Evolutionary conservation across 495 filamentous ascomycete species (phyloP).

Genomic region (Hypomontagnella submonticulosa): DNA sequence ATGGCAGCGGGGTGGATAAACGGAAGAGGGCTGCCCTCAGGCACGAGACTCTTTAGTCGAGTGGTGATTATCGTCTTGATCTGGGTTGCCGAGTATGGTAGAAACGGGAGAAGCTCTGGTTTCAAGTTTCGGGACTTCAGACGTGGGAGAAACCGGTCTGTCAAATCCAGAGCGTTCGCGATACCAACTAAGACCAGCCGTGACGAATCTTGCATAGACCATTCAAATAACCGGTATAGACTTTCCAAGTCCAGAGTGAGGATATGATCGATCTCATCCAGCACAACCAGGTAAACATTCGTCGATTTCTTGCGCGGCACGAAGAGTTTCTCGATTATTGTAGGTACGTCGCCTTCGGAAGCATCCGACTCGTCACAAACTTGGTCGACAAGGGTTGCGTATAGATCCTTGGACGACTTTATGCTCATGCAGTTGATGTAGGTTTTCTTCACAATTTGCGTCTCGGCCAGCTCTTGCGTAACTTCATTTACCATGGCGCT

Average conservation of each 20-base stretch:
- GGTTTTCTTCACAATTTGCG: constrained; percentile 66
- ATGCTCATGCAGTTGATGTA: constrained; percentile 98
- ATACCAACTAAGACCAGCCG: constrained; percentile 88
- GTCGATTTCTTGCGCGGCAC: constrained; percentile 66
- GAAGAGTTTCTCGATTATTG: constrained; percentile 72
- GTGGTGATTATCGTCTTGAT: constrained; percentile 85
- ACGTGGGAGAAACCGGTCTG: constrained; percentile 92
- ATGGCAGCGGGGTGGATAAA: constrained; percentile 95
- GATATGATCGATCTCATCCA: constrained; percentile 97
- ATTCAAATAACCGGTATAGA: constrained; percentile 91
- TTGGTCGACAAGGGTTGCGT: constrained; percentile 73
- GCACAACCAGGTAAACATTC: constrained; percentile 77
- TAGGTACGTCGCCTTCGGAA: constrained; percentile 63
- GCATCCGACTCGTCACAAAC: constrained; percentile 52
- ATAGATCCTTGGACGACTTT: constrained; percentile 83
- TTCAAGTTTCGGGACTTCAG: constrained; percentile 92
- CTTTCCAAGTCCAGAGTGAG: constrained; percentile 85
- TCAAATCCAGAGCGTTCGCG: constrained; percentile 95
- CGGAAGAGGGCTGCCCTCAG: constrained; percentile 72
- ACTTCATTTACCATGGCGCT: constrained; percentile 90
- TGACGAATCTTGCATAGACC: constrained; percentile 83
- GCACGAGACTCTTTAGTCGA: constrained; percentile 80
- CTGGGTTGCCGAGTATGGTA: constrained; percentile 91
- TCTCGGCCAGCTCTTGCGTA: constrained; percentile 64
- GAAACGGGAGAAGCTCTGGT: constrained; percentile 88